phyloP scores from a whole-genome alignment of 2,329 filamentous ascomycete species.

The Talaromyces sp. region DNA sequence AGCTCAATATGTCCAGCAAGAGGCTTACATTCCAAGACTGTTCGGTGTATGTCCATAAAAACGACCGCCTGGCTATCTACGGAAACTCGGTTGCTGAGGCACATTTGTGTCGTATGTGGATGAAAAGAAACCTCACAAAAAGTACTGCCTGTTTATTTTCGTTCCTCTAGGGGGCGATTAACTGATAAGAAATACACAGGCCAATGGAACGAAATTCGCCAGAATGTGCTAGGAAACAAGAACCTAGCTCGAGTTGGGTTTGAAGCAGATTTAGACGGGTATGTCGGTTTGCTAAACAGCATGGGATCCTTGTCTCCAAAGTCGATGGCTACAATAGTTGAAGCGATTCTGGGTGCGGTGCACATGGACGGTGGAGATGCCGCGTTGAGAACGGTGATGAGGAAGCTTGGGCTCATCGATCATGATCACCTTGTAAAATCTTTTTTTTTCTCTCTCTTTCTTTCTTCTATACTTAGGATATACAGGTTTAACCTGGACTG shows the following conservation, averaged over 20 bases:
- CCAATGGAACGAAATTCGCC: not conserved
- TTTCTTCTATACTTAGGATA: not conserved
- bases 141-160: not conserved
- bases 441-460: no score
- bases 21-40: not conserved
- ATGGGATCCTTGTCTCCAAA: not conserved
- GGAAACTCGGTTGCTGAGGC: not conserved
- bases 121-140: not conserved
- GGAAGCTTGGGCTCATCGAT: not conserved
- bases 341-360: conserved; percentile 4
- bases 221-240: not conserved
- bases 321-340: conserved; percentile 4
- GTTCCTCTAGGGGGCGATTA: not conserved
- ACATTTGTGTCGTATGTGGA: not conserved
- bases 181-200: not conserved
- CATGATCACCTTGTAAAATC: conserved; percentile 4
- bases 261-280: not conserved
- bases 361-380: conserved; percentile 3
- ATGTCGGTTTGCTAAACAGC: not conserved
- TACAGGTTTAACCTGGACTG: not conserved
- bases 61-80: conserved; percentile 5
- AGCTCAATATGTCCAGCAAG: not conserved
- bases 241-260: not conserved
- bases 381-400: conserved; percentile 1
- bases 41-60: not conserved